Conservation (phyloP, 1,284 basidiomycete genomes). For the Vanrija pseudolonga region DNA sequence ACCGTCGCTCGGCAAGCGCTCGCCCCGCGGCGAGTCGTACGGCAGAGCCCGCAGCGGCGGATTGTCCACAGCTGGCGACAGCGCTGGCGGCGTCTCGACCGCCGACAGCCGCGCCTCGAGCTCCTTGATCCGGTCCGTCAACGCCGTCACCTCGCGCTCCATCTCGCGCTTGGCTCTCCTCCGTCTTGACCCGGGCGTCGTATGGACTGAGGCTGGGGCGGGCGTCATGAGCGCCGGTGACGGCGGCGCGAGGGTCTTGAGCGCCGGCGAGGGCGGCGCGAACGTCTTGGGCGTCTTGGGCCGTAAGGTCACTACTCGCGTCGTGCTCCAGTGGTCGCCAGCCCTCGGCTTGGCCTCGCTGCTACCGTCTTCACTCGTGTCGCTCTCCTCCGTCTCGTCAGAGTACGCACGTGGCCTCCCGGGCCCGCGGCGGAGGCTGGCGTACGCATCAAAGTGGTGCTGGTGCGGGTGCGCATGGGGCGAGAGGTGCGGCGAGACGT, state of each 20-base stretch:
- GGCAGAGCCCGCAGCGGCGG: background rate
- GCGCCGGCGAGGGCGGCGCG: background rate
- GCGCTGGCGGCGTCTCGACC: conserved; percentile 4
- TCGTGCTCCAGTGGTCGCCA: conserved; percentile 2
- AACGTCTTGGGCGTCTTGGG: background rate
- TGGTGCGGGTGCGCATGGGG: no score
- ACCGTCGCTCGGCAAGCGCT: background rate
- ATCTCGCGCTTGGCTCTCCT: background rate
- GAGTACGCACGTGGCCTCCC: background rate
- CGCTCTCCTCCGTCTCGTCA: no score
- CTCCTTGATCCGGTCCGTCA: conserved; percentile 15
- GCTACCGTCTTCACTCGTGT: background rate
- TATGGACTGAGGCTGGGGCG: no score
- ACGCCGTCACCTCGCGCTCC: conserved; percentile 5
- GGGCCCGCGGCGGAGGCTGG: conserved; percentile 15
- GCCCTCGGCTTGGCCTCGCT: background rate
- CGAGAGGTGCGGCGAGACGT: no score
- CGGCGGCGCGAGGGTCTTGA: background rate
- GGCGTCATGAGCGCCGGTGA: no score
- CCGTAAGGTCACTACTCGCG: conserved; percentile 14
- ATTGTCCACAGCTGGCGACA: background rate
- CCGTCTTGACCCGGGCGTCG: background rate
- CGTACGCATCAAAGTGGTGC: conserved; percentile 20
- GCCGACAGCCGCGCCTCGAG: conserved; percentile 11
- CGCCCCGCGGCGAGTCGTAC: background rate